Evolutionary conservation across 768 basidiomycete genomes (phyloP).

Genomic region (Grammothele lineata): DNA sequence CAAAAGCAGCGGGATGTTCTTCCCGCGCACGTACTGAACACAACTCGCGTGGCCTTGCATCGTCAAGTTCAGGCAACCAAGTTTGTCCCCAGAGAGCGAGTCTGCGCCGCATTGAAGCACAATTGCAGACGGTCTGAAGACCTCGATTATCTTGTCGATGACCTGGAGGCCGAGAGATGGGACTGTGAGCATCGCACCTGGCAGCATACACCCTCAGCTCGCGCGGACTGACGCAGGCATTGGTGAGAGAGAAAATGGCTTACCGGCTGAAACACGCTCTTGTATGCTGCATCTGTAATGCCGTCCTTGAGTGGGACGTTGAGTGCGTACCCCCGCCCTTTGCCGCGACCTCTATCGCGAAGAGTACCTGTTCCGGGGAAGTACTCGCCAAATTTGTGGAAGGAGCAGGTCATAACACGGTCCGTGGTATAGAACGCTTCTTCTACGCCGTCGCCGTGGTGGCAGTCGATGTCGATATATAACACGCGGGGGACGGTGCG

Average conservation of each 20-base stretch:
- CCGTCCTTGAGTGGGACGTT: slow-evolving; percentile 96
- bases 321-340: slow-evolving; percentile 82
- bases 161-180: slow-evolving; percentile 43
- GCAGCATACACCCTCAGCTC: slow-evolving; percentile 14
- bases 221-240: not conserved
- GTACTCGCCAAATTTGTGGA: slow-evolving; percentile 97
- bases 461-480: slow-evolving; percentile 97
- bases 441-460: slow-evolving; percentile 98
- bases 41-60: slow-evolving; percentile 95
- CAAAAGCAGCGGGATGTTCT: slow-evolving; percentile 83
- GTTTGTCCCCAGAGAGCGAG: slow-evolving; percentile 90
- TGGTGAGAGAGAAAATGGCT: slow-evolving; percentile 22
- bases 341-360: slow-evolving; percentile 79
- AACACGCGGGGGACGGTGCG: slow-evolving; percentile 82
- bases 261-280: slow-evolving; percentile 89
- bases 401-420: slow-evolving; percentile 94
- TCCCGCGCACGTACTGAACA: slow-evolving; percentile 77
- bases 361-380: slow-evolving; percentile 89
- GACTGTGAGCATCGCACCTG: slow-evolving; percentile 11
- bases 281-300: slow-evolving; percentile 84
- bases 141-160: slow-evolving; percentile 79
- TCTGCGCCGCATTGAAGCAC: slow-evolving; percentile 96
- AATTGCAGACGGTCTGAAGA: slow-evolving; percentile 83
- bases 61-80: slow-evolving; percentile 93
- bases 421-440: slow-evolving; percentile 98